A percentile compares a stretch with the other conserved stretches of the same genome.
These are phyloP conservation scores for Boletus rufocinnamomeus DNA, from an alignment of 768 basidiomycete species.

Conservation along the genomic window DNA sequence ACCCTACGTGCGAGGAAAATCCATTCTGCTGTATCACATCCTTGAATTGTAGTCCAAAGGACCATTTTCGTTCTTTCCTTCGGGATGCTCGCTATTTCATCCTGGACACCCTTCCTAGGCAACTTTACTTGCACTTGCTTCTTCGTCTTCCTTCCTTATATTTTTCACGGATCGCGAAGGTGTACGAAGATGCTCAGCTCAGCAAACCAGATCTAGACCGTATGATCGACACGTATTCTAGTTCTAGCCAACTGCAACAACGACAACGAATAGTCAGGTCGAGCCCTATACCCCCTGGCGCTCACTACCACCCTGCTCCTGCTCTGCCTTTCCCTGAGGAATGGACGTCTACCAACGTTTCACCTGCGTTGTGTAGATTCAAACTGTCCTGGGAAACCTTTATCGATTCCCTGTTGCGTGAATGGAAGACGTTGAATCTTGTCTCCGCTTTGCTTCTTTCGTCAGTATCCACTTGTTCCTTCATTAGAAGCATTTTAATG, in stretches of 20 bases:
- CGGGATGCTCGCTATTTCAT: constrained; percentile 28
- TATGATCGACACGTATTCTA: constrained; percentile 43
- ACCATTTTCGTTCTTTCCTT: constrained; percentile 20
- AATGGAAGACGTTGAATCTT: constrained; percentile 78
- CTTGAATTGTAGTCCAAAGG: constrained; percentile 16
- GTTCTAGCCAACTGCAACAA: constrained; percentile 15
- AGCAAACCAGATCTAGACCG: constrained; percentile 69
- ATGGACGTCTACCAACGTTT: constrained; percentile 51
- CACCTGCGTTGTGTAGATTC: constrained; percentile 67
- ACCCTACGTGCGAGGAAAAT: constrained; percentile 26
- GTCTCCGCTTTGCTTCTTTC: constrained; percentile 64
- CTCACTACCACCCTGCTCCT: constrained; percentile 16
- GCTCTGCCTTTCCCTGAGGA: constrained; percentile 54
- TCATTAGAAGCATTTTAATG: not conserved
- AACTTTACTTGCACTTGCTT: constrained; percentile 48
- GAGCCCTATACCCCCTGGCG: constrained; percentile 35
- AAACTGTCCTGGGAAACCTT: constrained; percentile 69
- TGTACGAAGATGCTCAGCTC: constrained; percentile 78
- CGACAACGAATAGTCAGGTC: constrained; percentile 15
- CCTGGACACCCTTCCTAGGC: constrained; percentile 43
- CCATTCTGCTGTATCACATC: constrained; percentile 25
- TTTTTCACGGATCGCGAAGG: constrained; percentile 73
- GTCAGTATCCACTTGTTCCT: constrained; percentile 33
- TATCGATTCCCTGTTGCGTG: constrained; percentile 65
- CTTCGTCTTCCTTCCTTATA: constrained; percentile 78